phyloP scores from a whole-genome alignment of 2,329 filamentous ascomycete species.

The Lasiodiplodia citricola region DNA sequence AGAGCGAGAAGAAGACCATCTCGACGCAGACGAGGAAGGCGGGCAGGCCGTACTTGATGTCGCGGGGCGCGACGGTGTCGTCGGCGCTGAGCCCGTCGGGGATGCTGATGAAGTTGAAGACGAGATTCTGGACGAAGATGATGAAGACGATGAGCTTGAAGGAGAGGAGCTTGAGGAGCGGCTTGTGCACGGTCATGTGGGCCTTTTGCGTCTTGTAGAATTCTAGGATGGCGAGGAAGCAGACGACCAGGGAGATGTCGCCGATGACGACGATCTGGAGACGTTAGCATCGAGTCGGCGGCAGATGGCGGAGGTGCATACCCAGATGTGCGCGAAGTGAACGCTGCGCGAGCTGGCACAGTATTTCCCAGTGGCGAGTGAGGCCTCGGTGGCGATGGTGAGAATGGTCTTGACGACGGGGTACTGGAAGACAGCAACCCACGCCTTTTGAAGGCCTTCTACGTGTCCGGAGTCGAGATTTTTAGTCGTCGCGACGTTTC shows the following conservation, averaged over 20 bases:
- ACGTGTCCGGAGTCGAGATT: too few species aligned
- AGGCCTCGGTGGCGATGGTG: slow-evolving; percentile 33
- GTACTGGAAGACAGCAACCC: slow-evolving; percentile 38
- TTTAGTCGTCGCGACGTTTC: too few species aligned
- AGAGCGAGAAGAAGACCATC: slow-evolving; percentile 33
- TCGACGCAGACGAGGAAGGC: slow-evolving; percentile 33
- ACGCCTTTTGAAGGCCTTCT: slow-evolving; percentile 29
- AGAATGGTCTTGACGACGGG: slow-evolving; percentile 34
- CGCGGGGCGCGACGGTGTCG: slow-evolving; percentile 27
- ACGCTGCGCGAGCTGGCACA: slow-evolving; percentile 24
- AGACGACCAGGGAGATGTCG: slow-evolving; percentile 22
- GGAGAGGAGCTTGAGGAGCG: slow-evolving; percentile 34
- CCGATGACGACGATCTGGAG: slow-evolving; percentile 34
- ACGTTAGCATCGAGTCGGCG: neutral
- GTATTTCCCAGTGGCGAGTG: slow-evolving; percentile 33
- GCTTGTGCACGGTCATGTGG: slow-evolving; percentile 18
- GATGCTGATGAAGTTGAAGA: slow-evolving; percentile 34
- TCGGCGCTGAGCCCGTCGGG: slow-evolving; percentile 25
- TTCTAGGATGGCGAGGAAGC: slow-evolving; percentile 32
- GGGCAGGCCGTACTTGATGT: slow-evolving; percentile 36
- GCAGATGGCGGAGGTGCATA: slow-evolving; percentile 26
- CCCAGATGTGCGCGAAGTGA: slow-evolving; percentile 12
- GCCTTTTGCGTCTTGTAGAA: slow-evolving; percentile 33
- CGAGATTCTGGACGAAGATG: slow-evolving; percentile 33
- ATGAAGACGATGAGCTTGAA: slow-evolving; percentile 39